Base-by-base conservation (phyloP, 331 rosid species). In the Cydonia oblonga region DNA sequence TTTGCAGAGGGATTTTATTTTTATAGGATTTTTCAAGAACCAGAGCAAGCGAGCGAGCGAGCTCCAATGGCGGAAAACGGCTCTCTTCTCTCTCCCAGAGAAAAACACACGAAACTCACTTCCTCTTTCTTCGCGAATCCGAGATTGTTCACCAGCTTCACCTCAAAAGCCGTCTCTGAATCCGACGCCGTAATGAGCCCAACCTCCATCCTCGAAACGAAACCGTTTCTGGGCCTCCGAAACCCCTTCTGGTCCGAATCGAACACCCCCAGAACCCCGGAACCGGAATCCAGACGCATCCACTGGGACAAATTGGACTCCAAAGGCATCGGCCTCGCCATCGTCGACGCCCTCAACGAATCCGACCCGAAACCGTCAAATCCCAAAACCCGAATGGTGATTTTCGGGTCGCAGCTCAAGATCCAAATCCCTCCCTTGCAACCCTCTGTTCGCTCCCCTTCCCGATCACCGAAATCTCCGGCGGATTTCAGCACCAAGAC, bases 371-470 rank as follows among this genome's bases (percentile, higher is more conserved):
- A 70, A 23, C 78, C 72, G 58, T 70, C 85, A 1, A 86, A 82
- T 58, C 63, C 69, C 1, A 89, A 89, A 9, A 82, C 74, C 33
- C 62, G 88, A 70, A 87, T 74, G 89, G 91, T 93, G 38, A 79
- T 91, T 23, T 89, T 89, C 29, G 98, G 98, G 58, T 91, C 97
- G 64, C 92, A 89, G 76, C 84, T 91, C 26, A 91, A 85, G 90
- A 84, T 89, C 78, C 92, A 87, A 81, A 86, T 89, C 42, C 96
- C 92, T 59, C 79, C 80, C 16, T 61, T 75, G 32, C 73, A 71
- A 20, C 69, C 75, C 49, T 26, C 76, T 10, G 42, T 38, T 38
- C 13, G 9, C 42, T 38, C 42, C 9, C 56, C 76, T 9, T 23
- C 79, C 25, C 80, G 86, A 42, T 78, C 86, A 5, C 83, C 79